phyloP scores from a whole-genome alignment of 352 stramenopile species.

The Phytopythium mirpurense region DNA sequence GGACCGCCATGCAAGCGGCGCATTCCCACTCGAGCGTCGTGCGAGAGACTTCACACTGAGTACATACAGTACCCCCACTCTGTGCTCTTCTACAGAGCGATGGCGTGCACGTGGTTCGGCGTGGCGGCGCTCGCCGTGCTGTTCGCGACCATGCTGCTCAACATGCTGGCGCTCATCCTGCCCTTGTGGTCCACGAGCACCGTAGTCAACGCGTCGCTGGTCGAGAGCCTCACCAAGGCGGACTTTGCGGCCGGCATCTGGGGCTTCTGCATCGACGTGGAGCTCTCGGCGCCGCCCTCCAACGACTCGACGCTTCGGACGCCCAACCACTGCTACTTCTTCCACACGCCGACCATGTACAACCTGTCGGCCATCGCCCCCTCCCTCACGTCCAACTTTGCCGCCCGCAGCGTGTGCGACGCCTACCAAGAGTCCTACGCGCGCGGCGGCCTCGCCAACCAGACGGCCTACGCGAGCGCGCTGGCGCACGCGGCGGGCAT shows the following conservation, averaged over 20 bases:
- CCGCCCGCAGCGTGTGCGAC: conserved; percentile 47
- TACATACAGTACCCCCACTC: background rate
- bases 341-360: conserved; percentile 52
- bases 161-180: conserved; percentile 52
- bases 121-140: conserved; percentile 52
- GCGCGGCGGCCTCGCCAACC: conserved; percentile 16
- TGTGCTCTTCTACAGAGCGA: too few species aligned
- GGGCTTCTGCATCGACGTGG: conserved; percentile 54
- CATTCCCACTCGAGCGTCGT: too few species aligned
- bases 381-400: conserved; percentile 35
- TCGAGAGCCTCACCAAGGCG: conserved; percentile 21
- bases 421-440: conserved; percentile 29
- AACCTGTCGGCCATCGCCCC: conserved; percentile 27
- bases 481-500: conserved; percentile 39
- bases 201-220: conserved; percentile 29
- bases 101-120: conserved; percentile 47
- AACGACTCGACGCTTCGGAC: conserved; percentile 24
- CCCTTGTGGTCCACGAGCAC: too few species aligned
- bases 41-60: too few species aligned
- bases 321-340: conserved; percentile 70
- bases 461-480: conserved; percentile 21
- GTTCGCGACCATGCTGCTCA: conserved; percentile 47
- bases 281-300: conserved; percentile 21
- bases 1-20: too few species aligned
- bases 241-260: conserved; percentile 56